A percentile compares a stretch with the other conserved stretches of the same genome.
phyloP scores from a whole-genome alignment of 768 basidiomycete species.

The Aureoboletus auriporus region DNA sequence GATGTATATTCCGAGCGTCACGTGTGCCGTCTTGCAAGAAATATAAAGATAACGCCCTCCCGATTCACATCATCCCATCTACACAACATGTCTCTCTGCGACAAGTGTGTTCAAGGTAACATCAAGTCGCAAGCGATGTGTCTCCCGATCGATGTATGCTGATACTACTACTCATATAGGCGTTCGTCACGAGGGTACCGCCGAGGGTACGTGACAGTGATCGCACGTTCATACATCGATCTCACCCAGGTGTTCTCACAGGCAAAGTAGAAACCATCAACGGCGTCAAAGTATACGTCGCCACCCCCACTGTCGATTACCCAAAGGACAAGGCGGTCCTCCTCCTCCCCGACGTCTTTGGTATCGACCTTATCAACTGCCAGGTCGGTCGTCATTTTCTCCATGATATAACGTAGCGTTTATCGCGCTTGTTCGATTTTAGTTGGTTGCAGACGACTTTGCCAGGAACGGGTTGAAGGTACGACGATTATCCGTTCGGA shows the following conservation, averaged over 20 bases:
- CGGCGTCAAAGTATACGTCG: constrained; percentile 50
- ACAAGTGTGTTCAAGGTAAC: constrained; percentile 53
- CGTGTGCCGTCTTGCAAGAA: no score
- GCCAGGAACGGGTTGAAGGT: constrained; percentile 38
- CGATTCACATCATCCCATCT: background rate
- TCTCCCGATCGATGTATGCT: background rate
- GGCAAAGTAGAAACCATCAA: constrained; percentile 43
- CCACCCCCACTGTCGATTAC: constrained; percentile 47
- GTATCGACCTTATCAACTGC: constrained; percentile 43
- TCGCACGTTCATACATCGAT: background rate
- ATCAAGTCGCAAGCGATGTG: background rate
- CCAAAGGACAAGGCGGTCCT: constrained; percentile 55
- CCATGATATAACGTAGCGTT: background rate
- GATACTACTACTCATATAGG: constrained; percentile 24
- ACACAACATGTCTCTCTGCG: constrained; percentile 47
- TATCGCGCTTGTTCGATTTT: background rate
- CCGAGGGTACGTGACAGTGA: constrained; percentile 32
- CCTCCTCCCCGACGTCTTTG: constrained; percentile 52
- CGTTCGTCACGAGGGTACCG: constrained; percentile 47
- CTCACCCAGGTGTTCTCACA: constrained; percentile 16
- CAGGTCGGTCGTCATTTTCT: constrained; percentile 29
- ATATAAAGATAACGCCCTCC: no score
- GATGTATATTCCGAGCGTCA: no score
- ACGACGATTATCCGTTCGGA: background rate
- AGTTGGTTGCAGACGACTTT: constrained; percentile 44